phyloP scores from a whole-genome alignment of 2,329 filamentous ascomycete species.

The Hortaea werneckii region DNA sequence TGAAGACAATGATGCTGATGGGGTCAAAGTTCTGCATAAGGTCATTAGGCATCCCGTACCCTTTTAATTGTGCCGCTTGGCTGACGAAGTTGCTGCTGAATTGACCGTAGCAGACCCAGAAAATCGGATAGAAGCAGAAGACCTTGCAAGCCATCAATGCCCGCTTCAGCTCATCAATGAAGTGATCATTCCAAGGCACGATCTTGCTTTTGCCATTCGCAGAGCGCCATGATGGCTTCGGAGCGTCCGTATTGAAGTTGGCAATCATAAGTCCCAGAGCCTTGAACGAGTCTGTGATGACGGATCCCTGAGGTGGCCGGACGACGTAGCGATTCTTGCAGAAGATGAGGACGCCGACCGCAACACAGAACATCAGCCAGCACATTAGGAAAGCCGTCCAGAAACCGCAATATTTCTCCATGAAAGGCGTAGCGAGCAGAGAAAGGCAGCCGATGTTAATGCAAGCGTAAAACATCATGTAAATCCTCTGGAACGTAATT shows the following conservation, averaged over 20 bases:
- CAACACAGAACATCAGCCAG: conserved; percentile 53
- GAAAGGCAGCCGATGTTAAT: conserved; percentile 66
- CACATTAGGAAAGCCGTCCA: conserved; percentile 54
- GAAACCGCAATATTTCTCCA: conserved; percentile 59
- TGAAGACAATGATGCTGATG: conserved; percentile 36
- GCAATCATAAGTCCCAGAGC: conserved; percentile 47
- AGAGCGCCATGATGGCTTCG: conserved; percentile 56
- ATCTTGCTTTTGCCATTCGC: conserved; percentile 36
- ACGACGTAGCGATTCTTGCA: conserved; percentile 29
- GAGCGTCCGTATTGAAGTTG: conserved; percentile 46
- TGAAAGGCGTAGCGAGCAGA: conserved; percentile 54
- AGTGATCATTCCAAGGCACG: conserved; percentile 57
- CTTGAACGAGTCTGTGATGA: conserved; percentile 57
- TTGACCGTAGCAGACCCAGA: conserved; percentile 33
- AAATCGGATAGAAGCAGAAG: conserved; percentile 41
- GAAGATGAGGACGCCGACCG: conserved; percentile 44
- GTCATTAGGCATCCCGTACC: conserved; percentile 39
- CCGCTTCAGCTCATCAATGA: conserved; percentile 62
- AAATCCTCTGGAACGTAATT: conserved; percentile 39
- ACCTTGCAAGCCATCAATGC: conserved; percentile 58
- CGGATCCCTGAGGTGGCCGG: conserved; percentile 48
- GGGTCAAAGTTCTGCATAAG: conserved; percentile 40
- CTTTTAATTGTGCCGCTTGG: conserved; percentile 38
- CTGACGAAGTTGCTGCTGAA: conserved; percentile 38
- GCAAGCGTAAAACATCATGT: conserved; percentile 59